Percentiles rank a stretch among this genome's conserved stretches.
phyloP scores from a whole-genome alignment of 305 asterid species.

The Rubia tinctorum region DNA sequence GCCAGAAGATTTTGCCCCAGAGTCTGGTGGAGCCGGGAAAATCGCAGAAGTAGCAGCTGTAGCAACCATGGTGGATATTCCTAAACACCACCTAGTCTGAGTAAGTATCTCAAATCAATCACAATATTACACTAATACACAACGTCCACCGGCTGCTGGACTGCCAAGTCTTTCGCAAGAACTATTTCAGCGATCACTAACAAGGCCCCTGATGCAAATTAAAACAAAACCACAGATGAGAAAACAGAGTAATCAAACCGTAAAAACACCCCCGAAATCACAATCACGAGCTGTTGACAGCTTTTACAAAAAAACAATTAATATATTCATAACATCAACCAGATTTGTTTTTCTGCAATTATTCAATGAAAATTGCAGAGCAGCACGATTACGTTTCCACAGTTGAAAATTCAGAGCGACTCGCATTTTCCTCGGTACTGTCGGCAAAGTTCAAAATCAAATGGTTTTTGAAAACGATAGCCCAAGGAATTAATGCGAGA shows the following conservation, averaged over 20 bases:
- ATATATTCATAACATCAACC: neutral
- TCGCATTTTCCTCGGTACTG: neutral
- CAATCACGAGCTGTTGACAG: neutral
- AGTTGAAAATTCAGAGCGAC: conserved; percentile 1
- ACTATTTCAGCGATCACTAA: conserved; percentile 25
- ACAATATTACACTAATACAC: neutral
- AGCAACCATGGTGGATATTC: conserved; percentile 55
- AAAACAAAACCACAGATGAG: conserved; percentile 27
- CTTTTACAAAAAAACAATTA: neutral
- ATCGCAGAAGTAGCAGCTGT: conserved; percentile 66
- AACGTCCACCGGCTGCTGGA: conserved; percentile 14
- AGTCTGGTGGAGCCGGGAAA: conserved; percentile 53
- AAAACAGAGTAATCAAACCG: neutral
- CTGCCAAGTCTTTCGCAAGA: conserved; percentile 17
- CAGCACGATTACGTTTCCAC: neutral
- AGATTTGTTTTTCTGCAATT: neutral
- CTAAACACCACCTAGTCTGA: conserved; percentile 10
- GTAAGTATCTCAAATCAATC: conserved; percentile 6
- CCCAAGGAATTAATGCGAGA: neutral
- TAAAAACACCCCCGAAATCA: conserved; percentile 10
- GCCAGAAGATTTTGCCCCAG: conserved; percentile 57
- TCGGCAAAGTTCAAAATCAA: conserved; percentile 1
- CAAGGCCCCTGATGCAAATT: conserved; percentile 35
- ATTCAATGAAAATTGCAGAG: neutral
- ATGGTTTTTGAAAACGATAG: neutral